Conservation (phyloP, 2,329 filamentous ascomycete species). For the Amylocarpus encephaloides region DNA sequence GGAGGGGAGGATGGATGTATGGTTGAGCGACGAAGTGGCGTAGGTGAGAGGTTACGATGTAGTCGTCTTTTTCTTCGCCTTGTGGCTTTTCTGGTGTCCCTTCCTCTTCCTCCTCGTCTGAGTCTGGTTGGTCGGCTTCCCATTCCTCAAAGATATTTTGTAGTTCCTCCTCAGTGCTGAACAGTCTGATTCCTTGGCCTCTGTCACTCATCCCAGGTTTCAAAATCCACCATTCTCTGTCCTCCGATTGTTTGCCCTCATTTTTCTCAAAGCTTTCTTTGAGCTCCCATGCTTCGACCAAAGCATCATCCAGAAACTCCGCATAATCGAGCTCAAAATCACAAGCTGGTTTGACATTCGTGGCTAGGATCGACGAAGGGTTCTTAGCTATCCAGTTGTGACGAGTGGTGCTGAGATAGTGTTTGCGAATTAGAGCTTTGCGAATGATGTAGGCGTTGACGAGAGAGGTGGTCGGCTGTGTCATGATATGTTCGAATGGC, state of each 20-base stretch:
- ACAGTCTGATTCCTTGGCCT: constrained; percentile 86
- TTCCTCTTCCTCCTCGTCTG: constrained; percentile 57
- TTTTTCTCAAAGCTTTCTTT: constrained; percentile 71
- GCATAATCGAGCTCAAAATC: constrained; percentile 94
- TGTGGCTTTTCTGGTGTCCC: constrained; percentile 45
- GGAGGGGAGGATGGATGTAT: constrained; percentile 83
- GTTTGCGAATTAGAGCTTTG: constrained; percentile 93
- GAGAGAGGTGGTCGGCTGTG: constrained; percentile 55
- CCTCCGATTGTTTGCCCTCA: constrained; percentile 35
- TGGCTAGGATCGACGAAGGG: constrained; percentile 60
- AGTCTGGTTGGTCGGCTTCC: constrained; percentile 64
- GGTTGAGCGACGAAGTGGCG: constrained; percentile 94
- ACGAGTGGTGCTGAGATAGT: constrained; percentile 81
- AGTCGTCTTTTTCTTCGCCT: constrained; percentile 37
- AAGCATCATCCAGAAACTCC: constrained; percentile 89
- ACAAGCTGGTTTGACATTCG: constrained; percentile 70
- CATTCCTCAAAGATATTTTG: constrained; percentile 84
- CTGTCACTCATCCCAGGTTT: constrained; percentile 98
- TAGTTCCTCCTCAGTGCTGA: constrained; percentile 79
- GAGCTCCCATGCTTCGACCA: constrained; percentile 85
- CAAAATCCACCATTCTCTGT: constrained; percentile 90
- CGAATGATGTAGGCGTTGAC: constrained; percentile 91
- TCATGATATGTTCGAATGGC: constrained; percentile 70
- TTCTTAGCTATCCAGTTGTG: constrained; percentile 82
- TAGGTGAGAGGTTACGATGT: constrained; percentile 80